Evolutionary conservation across 768 basidiomycete genomes (phyloP).

Genomic region (Chlorophyllum brunneum): DNA sequence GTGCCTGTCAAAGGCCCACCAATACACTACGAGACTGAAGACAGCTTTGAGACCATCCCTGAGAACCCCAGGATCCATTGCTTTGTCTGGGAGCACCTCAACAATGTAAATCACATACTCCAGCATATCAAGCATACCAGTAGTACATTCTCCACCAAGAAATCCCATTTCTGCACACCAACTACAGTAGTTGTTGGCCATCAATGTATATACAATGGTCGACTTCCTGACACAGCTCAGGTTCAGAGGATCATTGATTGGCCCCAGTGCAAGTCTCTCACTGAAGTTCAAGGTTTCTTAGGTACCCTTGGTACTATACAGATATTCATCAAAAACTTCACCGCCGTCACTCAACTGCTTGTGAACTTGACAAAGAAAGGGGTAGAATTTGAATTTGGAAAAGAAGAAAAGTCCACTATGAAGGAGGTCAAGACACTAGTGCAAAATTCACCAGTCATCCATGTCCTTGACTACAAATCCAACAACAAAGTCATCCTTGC

Average conservation of each 20-base stretch:
- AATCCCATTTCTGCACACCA: constrained; percentile 16
- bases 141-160: constrained; percentile 28
- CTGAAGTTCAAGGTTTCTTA: constrained; percentile 25
- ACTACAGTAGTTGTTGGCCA: constrained; percentile 22
- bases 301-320: constrained; percentile 21
- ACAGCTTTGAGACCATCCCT: constrained; percentile 25
- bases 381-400: constrained; percentile 18
- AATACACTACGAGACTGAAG: constrained; percentile 18
- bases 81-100: constrained; percentile 20
- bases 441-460: constrained; percentile 9
- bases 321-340: constrained; percentile 27
- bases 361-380: constrained; percentile 23
- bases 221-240: constrained; percentile 17
- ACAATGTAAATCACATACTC: constrained; percentile 13
- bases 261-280: constrained; percentile 19
- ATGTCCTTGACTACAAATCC: constrained; percentile 14
- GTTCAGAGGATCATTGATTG: constrained; percentile 26
- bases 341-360: constrained; percentile 17
- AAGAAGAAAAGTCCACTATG: neutral
- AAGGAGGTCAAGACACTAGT: constrained; percentile 9
- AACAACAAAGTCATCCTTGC: constrained; percentile 16
- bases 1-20: constrained; percentile 20
- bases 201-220: constrained; percentile 28
- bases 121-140: constrained; percentile 25
- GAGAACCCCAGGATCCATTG: constrained; percentile 32